These are phyloP conservation scores for Diddensiella transvaalensis DNA, from an alignment of 805 yeast species.

Conservation along the genomic window DNA sequence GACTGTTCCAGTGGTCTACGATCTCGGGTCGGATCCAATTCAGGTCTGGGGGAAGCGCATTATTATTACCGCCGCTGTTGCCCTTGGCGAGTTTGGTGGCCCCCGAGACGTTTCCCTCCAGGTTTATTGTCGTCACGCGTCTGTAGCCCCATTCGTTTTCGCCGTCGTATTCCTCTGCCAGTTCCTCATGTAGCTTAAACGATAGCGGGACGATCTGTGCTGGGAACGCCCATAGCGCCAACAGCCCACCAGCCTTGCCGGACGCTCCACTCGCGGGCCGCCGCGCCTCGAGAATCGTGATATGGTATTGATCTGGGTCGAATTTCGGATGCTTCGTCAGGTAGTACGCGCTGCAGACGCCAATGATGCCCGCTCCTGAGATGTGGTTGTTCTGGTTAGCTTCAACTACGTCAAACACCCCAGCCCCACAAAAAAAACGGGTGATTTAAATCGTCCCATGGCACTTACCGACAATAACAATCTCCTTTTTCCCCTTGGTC, in stretches of 20 bases:
- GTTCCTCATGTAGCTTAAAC: conserved; percentile 78
- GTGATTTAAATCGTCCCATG: background rate
- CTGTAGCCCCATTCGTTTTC: conserved; percentile 90
- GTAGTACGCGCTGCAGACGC: conserved; percentile 91
- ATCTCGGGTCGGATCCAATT: conserved; percentile 67
- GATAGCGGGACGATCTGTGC: conserved; percentile 87
- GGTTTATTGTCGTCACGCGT: conserved; percentile 75
- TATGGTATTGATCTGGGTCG: conserved; percentile 67
- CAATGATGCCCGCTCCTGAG: conserved; percentile 81
- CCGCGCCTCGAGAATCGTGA: conserved; percentile 81
- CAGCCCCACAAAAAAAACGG: conserved; percentile 2
- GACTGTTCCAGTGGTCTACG: conserved; percentile 67
- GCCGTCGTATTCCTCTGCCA: conserved; percentile 78
- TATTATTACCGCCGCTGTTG: conserved; percentile 4
- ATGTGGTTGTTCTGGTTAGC: no score
- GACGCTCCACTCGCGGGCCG: conserved; percentile 96
- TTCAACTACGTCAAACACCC: background rate
- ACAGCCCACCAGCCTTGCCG: conserved; percentile 95
- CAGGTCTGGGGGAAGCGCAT: conserved; percentile 53
- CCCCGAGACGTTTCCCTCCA: conserved; percentile 70
- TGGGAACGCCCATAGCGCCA: conserved; percentile 97
- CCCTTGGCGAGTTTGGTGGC: conserved; percentile 4
- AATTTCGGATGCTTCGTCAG: conserved; percentile 78
- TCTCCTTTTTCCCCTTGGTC: conserved; percentile 54
- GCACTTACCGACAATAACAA: conserved; percentile 68